phyloP scores from a whole-genome alignment of 176 grass and related monocot genomes.

The Neostapfia colusana region DNA sequence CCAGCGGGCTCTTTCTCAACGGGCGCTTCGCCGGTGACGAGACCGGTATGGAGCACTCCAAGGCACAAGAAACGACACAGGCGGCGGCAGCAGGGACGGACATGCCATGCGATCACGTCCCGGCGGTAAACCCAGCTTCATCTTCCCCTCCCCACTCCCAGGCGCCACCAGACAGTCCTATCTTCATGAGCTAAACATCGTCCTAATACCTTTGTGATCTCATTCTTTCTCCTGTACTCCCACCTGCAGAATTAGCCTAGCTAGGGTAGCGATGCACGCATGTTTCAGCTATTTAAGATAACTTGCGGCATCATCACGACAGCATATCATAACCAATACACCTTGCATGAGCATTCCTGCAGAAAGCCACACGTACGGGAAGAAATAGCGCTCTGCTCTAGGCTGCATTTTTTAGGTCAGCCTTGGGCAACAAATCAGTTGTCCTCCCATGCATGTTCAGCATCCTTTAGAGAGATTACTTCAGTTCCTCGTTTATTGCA shows the following conservation, averaged over 20 bases:
- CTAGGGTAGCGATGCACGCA: slow-evolving; percentile 35
- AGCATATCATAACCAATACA: slow-evolving; percentile 18
- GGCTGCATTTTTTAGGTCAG: slow-evolving; percentile 49
- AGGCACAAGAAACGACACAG: not conserved
- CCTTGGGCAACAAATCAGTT: slow-evolving; percentile 27
- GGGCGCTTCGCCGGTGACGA: slow-evolving; percentile 56
- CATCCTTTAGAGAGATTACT: not conserved
- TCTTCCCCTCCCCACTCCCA: slow-evolving; percentile 7
- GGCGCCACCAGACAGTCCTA: slow-evolving; percentile 8
- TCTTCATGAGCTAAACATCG: slow-evolving; percentile 41
- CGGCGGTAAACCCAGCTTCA: slow-evolving; percentile 42
- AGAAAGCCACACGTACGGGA: slow-evolving; percentile 22
- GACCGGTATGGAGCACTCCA: slow-evolving; percentile 15
- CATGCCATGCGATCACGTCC: slow-evolving; percentile 38
- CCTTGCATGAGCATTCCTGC: slow-evolving; percentile 4
- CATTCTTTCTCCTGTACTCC: not conserved
- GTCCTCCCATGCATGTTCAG: slow-evolving; percentile 6
- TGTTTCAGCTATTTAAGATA: slow-evolving; percentile 58
- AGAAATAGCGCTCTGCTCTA: slow-evolving; percentile 15
- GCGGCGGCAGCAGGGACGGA: not conserved
- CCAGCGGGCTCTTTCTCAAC: slow-evolving; percentile 65
- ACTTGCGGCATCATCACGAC: slow-evolving; percentile 40
- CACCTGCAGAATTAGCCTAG: slow-evolving; percentile 3
- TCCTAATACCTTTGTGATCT: not conserved
- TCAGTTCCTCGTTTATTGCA: not conserved